Base-by-base conservation (phyloP, 176 grass and related monocot genomes). In the Tillandsia leiboldiana region DNA sequence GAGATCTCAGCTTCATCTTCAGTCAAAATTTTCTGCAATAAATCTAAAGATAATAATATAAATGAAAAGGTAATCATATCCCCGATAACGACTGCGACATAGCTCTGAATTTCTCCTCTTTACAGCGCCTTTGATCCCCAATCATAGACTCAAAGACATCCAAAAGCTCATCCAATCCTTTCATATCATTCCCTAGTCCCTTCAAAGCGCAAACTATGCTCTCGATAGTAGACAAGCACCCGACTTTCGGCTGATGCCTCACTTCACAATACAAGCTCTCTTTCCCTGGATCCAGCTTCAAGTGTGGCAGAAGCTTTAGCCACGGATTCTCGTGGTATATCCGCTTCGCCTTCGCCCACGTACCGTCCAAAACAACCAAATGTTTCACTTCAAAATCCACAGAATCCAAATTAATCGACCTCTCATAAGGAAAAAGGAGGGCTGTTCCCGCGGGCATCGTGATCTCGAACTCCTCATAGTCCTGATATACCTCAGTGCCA, bases 241-340 rank as follows among this genome's bases (percentile, higher is more conserved):
- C 88, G 15, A 75, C 76, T 78, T 72, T 96, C 1, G 93, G 93
- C n/a, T 96, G 82, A 10, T 96, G 86, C 73, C 88, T 82, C 52
- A 96, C 88, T 70, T 89, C 93, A 56, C 80, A 77, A 75, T 92
- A 96, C 51, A 92, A 70, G 72, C 93, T 96, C 66, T 83, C 79
- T 26, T 54, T 76, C 22, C 78, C 80, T 3, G 71, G 54, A 72
- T 91, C 88, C 50, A 96, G 57, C 78, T 83, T 96, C 12, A 96
- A 70, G 2, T 96, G 88, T 8, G 86, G 92, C 49, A 96, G 67
- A 74, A 96, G 69, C 54, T 96, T 84, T 2, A 96, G 71, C 92
- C 92, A 91, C 52, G 92, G 88, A 75, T 96, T 96, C 75, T 96
- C 92, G 52, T 96, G 88, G 88, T 96, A 96, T 76, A 96, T 92